Evolutionary conservation across 371 early-diverging fungal genomes (phyloP).

Genomic region (Circinella umbellata): DNA sequence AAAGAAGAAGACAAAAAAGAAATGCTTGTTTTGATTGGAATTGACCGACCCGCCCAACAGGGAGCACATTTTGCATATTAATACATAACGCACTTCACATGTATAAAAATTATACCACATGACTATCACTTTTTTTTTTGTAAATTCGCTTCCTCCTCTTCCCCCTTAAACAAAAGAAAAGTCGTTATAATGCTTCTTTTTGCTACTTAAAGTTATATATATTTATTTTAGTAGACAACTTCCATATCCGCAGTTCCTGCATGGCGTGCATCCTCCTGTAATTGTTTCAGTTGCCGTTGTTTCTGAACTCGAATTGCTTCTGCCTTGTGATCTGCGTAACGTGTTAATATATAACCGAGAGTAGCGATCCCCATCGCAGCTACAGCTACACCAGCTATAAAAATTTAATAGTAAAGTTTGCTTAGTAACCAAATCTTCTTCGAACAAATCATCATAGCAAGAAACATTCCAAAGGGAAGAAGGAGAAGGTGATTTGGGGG

Average conservation of each 20-base stretch:
- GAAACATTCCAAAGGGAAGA: not conserved
- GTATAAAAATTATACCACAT: not conserved
- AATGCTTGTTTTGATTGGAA: not conserved
- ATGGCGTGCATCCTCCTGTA: slow-evolving; percentile 49
- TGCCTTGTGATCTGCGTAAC: slow-evolving; percentile 38
- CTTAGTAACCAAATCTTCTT: not conserved
- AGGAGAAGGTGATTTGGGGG: not conserved
- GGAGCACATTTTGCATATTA: slow-evolving; percentile 1
- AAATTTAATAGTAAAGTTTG: not conserved
- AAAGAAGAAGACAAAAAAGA: slow-evolving; percentile 11
- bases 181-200: not conserved
- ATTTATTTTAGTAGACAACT: slow-evolving; percentile 34
- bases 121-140: not conserved
- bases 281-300: slow-evolving; percentile 36
- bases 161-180: not conserved
- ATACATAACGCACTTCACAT: not conserved
- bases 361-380: slow-evolving; percentile 47
- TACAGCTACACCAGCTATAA: slow-evolving; percentile 39
- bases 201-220: slow-evolving; percentile 1
- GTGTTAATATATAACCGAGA: slow-evolving; percentile 44
- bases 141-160: not conserved
- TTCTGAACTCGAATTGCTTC: slow-evolving; percentile 32
- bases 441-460: too few relatives aligned
- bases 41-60: not conserved
- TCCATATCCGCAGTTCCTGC: slow-evolving; percentile 52